phyloP scores from a whole-genome alignment of 129 eudicot species.

The Pseudognaphalium luteoalbum region DNA sequence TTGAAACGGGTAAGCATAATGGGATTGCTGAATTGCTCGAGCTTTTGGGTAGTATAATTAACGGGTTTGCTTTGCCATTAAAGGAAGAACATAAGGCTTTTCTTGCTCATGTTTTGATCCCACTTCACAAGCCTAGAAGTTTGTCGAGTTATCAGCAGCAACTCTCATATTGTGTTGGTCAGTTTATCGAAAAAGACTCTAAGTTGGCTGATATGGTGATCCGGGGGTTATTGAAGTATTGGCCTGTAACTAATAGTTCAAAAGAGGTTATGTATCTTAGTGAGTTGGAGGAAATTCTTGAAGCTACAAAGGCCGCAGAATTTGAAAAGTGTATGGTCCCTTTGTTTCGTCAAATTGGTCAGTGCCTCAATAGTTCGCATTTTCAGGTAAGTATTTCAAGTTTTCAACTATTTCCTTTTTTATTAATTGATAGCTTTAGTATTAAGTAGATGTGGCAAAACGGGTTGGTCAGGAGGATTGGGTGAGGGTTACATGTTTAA shows the following conservation, averaged over 20 bases:
- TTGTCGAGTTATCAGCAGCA: constrained; percentile 70
- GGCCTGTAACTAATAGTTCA: constrained; percentile 72
- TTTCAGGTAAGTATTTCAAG: constrained; percentile 52
- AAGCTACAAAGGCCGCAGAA: constrained; percentile 65
- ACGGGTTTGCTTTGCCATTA: constrained; percentile 60
- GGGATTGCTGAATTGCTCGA: constrained; percentile 60
- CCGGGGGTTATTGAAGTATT: constrained; percentile 63
- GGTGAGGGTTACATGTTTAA: too few species aligned
- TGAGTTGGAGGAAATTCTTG: constrained; percentile 76
- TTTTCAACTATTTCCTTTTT: neutral
- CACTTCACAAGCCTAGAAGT: constrained; percentile 68
- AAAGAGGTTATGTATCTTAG: constrained; percentile 67
- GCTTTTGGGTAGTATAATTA: constrained; percentile 62
- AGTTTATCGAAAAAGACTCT: constrained; percentile 70
- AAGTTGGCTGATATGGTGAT: constrained; percentile 65
- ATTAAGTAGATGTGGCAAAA: neutral
- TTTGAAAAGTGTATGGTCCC: constrained; percentile 72
- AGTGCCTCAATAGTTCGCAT: constrained; percentile 69
- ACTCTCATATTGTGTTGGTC: constrained; percentile 63
- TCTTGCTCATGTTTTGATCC: constrained; percentile 66
- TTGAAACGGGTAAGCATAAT: constrained; percentile 50
- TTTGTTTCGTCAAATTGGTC: constrained; percentile 59
- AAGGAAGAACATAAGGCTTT: constrained; percentile 59
- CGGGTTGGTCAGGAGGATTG: neutral
- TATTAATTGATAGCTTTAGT: neutral